phyloP scores from a whole-genome alignment of 306 rosid species.

The Prunus davidiana region DNA sequence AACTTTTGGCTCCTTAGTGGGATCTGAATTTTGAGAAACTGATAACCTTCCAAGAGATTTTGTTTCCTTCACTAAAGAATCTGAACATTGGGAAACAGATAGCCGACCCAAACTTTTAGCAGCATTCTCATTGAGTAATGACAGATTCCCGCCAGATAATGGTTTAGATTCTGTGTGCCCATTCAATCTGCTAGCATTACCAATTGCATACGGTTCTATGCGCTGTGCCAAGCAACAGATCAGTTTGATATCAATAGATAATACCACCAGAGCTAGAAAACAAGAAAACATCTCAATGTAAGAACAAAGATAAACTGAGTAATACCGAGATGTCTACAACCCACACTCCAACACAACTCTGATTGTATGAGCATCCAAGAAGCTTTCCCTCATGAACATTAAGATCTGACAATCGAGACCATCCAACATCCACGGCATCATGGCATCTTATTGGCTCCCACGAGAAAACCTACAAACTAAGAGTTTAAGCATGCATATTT shows the following conservation, averaged over 20 bases:
- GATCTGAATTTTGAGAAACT: slow-evolving; percentile 83
- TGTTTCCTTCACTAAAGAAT: slow-evolving; percentile 72
- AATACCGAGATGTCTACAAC: slow-evolving; percentile 95
- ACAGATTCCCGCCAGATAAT: slow-evolving; percentile 53
- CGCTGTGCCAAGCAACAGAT: slow-evolving; percentile 52
- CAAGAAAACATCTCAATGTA: slow-evolving; percentile 2
- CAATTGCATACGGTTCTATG: slow-evolving; percentile 75
- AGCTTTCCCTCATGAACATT: slow-evolving; percentile 98
- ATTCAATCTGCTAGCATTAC: slow-evolving; percentile 59
- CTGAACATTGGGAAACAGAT: slow-evolving; percentile 76
- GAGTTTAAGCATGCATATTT: slow-evolving; percentile 5
- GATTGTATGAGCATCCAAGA: slow-evolving; percentile 97
- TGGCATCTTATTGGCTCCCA: slow-evolving; percentile 98
- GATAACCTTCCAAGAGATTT: slow-evolving; percentile 88
- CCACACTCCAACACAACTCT: slow-evolving; percentile 99
- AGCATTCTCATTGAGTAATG: slow-evolving; percentile 60
- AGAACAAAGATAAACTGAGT: slow-evolving; percentile 15
- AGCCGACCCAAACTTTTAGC: slow-evolving; percentile 54
- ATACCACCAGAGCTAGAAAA: slow-evolving; percentile 24
- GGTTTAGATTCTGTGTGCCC: slow-evolving; percentile 80
- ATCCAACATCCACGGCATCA: slow-evolving; percentile 91
- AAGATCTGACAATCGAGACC: slow-evolving; percentile 96
- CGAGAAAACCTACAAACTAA: slow-evolving; percentile 64
- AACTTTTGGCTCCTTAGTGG: slow-evolving; percentile 70
- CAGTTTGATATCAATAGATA: slow-evolving; percentile 22